Base-by-base conservation (phyloP, 148 eudicot species). In the Camellia lanceoleosa region DNA sequence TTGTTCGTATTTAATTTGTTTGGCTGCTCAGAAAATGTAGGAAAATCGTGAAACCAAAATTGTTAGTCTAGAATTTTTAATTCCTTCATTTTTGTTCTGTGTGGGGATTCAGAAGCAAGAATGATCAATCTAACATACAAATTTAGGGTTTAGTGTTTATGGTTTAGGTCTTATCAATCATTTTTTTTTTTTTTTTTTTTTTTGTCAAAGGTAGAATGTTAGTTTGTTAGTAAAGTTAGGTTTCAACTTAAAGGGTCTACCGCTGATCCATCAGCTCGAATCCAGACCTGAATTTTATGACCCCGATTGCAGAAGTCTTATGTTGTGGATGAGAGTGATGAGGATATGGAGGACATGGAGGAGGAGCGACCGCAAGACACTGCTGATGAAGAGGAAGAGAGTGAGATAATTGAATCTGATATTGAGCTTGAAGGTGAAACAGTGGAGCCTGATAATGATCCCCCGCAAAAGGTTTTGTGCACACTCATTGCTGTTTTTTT, bases 381-480 rank as follows among this genome's bases (percentile, higher is more conserved):
- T 58, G 75, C 68, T 67, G 90, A 82, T 13, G 90, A 91, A 63
- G 95, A 90, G 60, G 92, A 89, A 59, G 92, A 88, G 71, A 87
- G 84, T 0, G 97, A 93, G 76, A 89, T 95, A 63, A 82, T 93
- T 70, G 98, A 95, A 83, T 95, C 99, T 74, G 98, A 95, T 75
- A 77, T 93, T 66, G 99, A 95, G 86, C 85, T 95, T 46, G 97
- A 95, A 79, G 92, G 97, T 70, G 97, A 95, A 19, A 83, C 77
- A 58, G 91, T 95, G 74, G 97, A 93, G 81, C 99, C 99, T 79
- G 99, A 95, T 72, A 85, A 90, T 79, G 98, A 95, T 84, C 93
- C 91, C 81, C 98, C 97, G 7, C 94, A 92, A 51, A 90, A 93
- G 97, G 97, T 95, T 46, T 44, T 0, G 52, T 79, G 51, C 46